phyloP scores from a whole-genome alignment of 257 asterid species.

The Solanum sitiens region DNA sequence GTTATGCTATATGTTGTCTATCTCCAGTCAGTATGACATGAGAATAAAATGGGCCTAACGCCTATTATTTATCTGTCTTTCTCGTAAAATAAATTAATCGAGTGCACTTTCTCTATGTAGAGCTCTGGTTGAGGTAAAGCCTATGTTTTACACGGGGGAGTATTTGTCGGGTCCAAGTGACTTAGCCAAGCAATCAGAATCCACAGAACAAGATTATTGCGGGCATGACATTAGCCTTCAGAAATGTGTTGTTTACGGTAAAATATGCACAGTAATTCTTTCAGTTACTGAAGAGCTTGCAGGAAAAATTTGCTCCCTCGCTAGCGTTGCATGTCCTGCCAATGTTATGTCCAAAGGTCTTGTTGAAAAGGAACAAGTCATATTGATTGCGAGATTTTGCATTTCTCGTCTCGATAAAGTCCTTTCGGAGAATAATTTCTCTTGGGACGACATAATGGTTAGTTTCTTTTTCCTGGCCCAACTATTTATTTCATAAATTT shows the following conservation, averaged over 20 bases:
- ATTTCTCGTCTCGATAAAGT: constrained; percentile 45
- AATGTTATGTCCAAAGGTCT: constrained; percentile 13
- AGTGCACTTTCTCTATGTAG: constrained; percentile 22
- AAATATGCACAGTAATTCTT: constrained; percentile 47
- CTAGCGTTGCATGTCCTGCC: constrained; percentile 3
- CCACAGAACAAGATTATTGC: constrained; percentile 28
- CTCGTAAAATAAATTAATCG: neutral
- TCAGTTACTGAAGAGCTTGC: constrained; percentile 48
- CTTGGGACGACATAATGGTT: constrained; percentile 78
- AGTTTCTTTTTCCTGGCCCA: constrained; percentile 14
- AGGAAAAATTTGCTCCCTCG: constrained; percentile 28
- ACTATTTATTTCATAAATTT: neutral
- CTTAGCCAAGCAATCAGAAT: constrained; percentile 17
- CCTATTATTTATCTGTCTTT: neutral
- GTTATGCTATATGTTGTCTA: neutral
- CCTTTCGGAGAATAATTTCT: constrained; percentile 41
- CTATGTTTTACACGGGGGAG: constrained; percentile 56
- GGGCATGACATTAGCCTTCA: constrained; percentile 62
- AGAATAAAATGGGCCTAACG: neutral
- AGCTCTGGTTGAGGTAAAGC: constrained; percentile 86
- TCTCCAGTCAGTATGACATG: neutral
- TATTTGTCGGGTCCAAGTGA: constrained; percentile 20
- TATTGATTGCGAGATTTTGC: constrained; percentile 53
- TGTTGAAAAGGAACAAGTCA: constrained; percentile 25
- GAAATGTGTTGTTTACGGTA: constrained; percentile 47